Conservation (phyloP, 164 flowering plant genomes). For the Magnolia kwangsiensis region DNA sequence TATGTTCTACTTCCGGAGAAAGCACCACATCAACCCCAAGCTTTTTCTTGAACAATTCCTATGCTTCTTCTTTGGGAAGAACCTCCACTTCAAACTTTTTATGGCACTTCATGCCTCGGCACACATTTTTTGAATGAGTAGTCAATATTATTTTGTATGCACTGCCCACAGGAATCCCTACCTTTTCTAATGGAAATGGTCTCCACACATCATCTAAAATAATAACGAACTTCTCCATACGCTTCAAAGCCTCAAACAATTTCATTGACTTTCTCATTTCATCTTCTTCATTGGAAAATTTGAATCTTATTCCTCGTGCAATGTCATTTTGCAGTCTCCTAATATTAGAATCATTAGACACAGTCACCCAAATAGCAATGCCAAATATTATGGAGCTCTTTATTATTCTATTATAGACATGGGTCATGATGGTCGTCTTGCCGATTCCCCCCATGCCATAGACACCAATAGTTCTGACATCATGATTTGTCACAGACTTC, state of each 20-base stretch:
- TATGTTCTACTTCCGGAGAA: neutral
- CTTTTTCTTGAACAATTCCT: conserved; percentile 2
- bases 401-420: neutral
- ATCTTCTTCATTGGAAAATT: neutral
- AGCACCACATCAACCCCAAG: neutral
- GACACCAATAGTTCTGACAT: conserved; percentile 2
- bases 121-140: neutral
- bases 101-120: neutral
- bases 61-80: conserved; percentile 3
- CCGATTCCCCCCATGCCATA: conserved; percentile 15
- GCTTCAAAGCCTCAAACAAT: neutral
- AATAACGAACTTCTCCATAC: neutral
- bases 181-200: neutral
- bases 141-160: neutral
- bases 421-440: conserved; percentile 8
- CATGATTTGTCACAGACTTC: neutral
- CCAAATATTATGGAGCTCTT: neutral
- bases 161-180: conserved; percentile 4
- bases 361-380: neutral
- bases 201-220: conserved; percentile 12
- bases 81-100: conserved; percentile 4
- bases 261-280: neutral
- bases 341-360: neutral
- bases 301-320: neutral
- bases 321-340: neutral